A percentile compares a stretch with the other conserved stretches of the same genome.
Evolutionary conservation across 441 rosid genomes (phyloP).

Genomic region (Capsella rubella): DNA sequence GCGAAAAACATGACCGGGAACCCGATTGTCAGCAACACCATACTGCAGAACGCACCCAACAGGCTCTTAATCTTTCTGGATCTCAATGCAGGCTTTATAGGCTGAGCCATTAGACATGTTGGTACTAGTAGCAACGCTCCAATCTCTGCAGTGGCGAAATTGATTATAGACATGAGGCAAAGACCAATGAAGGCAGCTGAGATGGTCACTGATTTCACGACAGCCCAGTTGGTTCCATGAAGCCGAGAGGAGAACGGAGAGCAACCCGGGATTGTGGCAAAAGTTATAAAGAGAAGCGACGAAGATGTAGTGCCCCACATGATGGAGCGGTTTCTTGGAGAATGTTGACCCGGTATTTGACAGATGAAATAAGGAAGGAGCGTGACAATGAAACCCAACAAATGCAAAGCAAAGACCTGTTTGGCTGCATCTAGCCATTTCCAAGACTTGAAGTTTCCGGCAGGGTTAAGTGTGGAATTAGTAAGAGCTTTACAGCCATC

Average conservation of each 20-base stretch:
- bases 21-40: slow-evolving; percentile 53
- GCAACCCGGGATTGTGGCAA: slow-evolving; percentile 51
- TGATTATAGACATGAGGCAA: slow-evolving; percentile 86
- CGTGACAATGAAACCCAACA: slow-evolving; percentile 67
- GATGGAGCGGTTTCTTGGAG: slow-evolving; percentile 56
- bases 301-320: slow-evolving; percentile 66
- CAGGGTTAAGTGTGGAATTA: slow-evolving; percentile 41
- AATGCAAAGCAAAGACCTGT: slow-evolving; percentile 69
- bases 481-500: slow-evolving; percentile 52
- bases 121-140: slow-evolving; percentile 88
- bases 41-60: slow-evolving; percentile 56
- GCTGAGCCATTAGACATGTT: slow-evolving; percentile 73
- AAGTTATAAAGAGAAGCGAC: slow-evolving; percentile 52
- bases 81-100: slow-evolving; percentile 62
- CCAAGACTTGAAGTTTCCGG: slow-evolving; percentile 57
- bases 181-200: slow-evolving; percentile 79
- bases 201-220: slow-evolving; percentile 83
- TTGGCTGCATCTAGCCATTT: slow-evolving; percentile 78
- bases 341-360: slow-evolving; percentile 60
- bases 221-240: slow-evolving; percentile 59
- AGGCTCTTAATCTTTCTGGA: slow-evolving; percentile 49
- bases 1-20: slow-evolving; percentile 75
- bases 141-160: slow-evolving; percentile 92
- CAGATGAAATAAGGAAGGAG: slow-evolving; percentile 74
- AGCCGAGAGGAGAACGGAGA: slow-evolving; percentile 47